Base-by-base conservation (phyloP, 805 yeast species). In the Cyberlindnera euphorbiiphila region DNA sequence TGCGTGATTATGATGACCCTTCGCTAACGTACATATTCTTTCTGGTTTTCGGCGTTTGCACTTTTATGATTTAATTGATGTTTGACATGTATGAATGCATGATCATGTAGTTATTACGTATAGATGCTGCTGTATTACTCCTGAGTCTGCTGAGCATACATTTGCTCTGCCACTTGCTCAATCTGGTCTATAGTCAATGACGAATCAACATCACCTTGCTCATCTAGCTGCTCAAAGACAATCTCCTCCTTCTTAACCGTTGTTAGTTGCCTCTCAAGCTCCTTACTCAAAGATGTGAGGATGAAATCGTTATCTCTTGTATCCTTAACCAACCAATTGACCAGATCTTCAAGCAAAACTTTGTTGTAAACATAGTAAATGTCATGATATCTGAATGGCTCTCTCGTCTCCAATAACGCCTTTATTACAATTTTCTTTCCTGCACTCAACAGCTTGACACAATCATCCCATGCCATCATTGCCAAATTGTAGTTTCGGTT, bases 291-390 rank as follows among this genome's bases (percentile, higher is more conserved):
- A 29, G 73, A 69, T 39, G 85, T 65, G 18, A 87, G 53, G 17
- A 73, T 70, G 25, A 60, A 65, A 46, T 82, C 89, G 44, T 69
- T 68, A 26, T 85, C 78, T 29, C 68, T 69, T 25, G 68, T 56
- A 36, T 76, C 78, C 39, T 72, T 62, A 16, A 83, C 65, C 13
- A 83, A 57, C 95, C 95, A 89, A 12, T 81, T 66, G 40, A 85
- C 71, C 45, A 86, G 65, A 56, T 89, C 96, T 50, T 84, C 87
- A 5, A 87, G 48, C 67, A 85, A 70, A 0, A 88, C 70, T 53
- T 76, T 78, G 54, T 84, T 84, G 57, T 89, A 89, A 6, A 86
- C 87, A 54, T 87, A 85, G 56, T 87, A 87, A 15, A 82, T 72
- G 52, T 87, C 95, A 54, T 87, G 95, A 54, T 65, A 82, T 42